Base-by-base conservation (phyloP, 2,329 filamentous ascomycete species). In the Thelonectria discophora region DNA sequence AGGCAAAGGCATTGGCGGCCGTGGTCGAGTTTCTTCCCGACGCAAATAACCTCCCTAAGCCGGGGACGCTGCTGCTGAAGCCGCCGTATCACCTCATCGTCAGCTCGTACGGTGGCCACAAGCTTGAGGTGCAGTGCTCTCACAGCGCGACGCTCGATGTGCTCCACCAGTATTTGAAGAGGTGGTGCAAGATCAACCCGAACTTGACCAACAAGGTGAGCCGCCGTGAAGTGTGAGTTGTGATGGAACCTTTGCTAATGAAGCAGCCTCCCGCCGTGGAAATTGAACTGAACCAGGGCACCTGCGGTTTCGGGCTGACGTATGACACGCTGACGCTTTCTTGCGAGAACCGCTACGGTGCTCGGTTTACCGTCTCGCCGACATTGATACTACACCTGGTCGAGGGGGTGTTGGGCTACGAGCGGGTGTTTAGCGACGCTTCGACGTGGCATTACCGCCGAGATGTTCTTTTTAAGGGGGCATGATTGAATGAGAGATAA, bases 81-180 rank as follows among this genome's bases (percentile, higher is more conserved):
- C 80, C 82, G 1, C 83, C 83, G 0, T 85, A 85, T 64, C 76
- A 83, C 54, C 72, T 85, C 6, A 74, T 77, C 13, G 72, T 85
- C 5, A 65, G 73, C 18, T 70, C 73, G 10, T 64, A 67, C 11
- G 70, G 72, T 17, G 66, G 62, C 6, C 63, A 65, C 9, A 68
- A 66, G 20, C 74, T 84, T 10, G 77, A 79, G 49, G 70, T 85
- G 11, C 77, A 83, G 50, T 76, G 79, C 52, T 84, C 80, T 50
- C 83, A 86, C 68, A 78, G 77, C 42, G 77, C 77, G 5, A 81
- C 79, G 0, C 68, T 84, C 27, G 73, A 80, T 54, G 70, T 84
- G 15, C 66, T 85, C 7, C 73, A 75, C 3, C 76, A 78, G 1
- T 85, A 85, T 59, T 68, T 85, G 2, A 78, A 77, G 69, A 78